phyloP scores from a whole-genome alignment of 2,329 filamentous ascomycete species.

The Hortaea werneckii region DNA sequence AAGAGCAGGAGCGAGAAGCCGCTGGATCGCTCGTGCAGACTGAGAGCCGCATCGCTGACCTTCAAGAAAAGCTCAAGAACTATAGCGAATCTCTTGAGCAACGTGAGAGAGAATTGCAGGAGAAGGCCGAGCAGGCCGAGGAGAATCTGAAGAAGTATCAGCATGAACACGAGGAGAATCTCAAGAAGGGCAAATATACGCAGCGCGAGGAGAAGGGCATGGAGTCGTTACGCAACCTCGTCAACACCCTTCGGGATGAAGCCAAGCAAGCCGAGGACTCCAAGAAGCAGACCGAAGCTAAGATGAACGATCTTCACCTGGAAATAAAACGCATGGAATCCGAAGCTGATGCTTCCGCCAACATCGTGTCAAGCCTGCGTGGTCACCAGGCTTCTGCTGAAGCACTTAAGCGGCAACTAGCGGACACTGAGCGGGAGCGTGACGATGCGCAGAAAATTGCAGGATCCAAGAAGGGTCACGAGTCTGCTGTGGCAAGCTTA shows the following conservation, averaged over 20 bases:
- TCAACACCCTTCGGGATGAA: conserved; percentile 45
- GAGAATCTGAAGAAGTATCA: conserved; percentile 28
- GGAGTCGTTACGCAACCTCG: conserved; percentile 44
- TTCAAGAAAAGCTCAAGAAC: conserved; percentile 41
- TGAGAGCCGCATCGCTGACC: conserved; percentile 39
- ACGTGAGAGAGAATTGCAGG: conserved; percentile 36
- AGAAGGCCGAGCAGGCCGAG: conserved; percentile 22
- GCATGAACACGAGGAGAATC: conserved; percentile 33
- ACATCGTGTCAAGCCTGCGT: conserved; percentile 12
- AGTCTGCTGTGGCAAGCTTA: conserved; percentile 19
- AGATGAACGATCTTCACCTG: conserved; percentile 29
- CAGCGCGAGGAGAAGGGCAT: conserved; percentile 42
- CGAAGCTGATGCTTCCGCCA: conserved; percentile 12
- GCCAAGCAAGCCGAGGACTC: conserved; percentile 44
- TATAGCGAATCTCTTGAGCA: conserved; percentile 7
- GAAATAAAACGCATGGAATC: conserved; percentile 21
- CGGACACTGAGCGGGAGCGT: conserved; percentile 18
- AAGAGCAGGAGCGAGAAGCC: conserved; percentile 32
- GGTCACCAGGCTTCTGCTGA: conserved; percentile 8
- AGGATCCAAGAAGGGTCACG: conserved; percentile 18
- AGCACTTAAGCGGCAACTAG: conserved; percentile 23
- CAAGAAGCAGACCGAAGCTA: conserved; percentile 35
- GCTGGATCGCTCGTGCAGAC: conserved; percentile 18
- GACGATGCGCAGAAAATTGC: conserved; percentile 15
- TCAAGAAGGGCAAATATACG: conserved; percentile 41